Percentiles rank a stretch among this genome's conserved stretches.
These are phyloP conservation scores for Scleromitrula shiraiana DNA, from an alignment of 2,329 filamentous ascomycete genomes.

Conservation along the genomic window DNA sequence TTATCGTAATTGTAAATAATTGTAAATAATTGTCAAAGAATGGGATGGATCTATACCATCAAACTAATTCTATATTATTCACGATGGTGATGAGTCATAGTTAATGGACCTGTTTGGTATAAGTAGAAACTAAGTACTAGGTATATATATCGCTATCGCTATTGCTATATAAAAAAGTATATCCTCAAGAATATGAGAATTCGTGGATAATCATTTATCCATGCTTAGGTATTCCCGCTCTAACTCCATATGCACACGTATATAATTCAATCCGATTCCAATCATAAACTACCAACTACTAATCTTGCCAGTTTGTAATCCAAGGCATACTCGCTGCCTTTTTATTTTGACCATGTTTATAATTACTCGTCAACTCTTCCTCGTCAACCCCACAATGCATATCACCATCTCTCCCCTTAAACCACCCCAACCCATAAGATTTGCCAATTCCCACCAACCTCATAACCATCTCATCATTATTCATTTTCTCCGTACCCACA, in stretches of 20 bases:
- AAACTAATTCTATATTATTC: no score
- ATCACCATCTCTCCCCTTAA: constrained; percentile 62
- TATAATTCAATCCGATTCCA: neutral
- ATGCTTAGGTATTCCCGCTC: no score
- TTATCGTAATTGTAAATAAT: no score
- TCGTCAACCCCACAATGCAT: constrained; percentile 72
- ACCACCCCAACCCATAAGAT: constrained; percentile 72
- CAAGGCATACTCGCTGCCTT: constrained; percentile 27
- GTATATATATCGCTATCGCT: no score
- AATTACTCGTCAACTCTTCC: constrained; percentile 59
- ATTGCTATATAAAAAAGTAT: no score
- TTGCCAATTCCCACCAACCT: constrained; percentile 53
- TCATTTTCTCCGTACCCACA: constrained; percentile 53
- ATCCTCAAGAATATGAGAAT: no score
- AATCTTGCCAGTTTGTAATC: constrained; percentile 25
- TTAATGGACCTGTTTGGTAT: no score
- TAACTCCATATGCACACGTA: neutral
- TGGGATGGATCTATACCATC: no score
- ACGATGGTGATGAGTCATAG: no score
- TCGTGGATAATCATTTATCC: no score
- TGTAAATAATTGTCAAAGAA: no score
- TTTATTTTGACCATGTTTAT: constrained; percentile 44
- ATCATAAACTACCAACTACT: constrained; percentile 9
- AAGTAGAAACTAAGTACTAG: no score
- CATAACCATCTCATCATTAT: constrained; percentile 51